Base-by-base conservation (phyloP, 2,329 filamentous ascomycete species). In the Alternaria angustiovoidea region DNA sequence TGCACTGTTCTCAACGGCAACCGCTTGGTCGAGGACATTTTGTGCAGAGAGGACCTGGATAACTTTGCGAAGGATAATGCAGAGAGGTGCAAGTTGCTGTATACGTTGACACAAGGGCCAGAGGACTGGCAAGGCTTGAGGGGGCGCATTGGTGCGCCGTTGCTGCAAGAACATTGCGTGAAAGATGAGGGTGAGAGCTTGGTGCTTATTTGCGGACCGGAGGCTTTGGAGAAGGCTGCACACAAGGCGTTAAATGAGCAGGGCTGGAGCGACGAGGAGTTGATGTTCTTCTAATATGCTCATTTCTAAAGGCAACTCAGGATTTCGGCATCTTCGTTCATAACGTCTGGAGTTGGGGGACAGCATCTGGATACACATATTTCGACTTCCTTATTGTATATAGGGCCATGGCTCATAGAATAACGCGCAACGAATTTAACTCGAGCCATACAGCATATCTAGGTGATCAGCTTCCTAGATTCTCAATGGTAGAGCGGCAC, bases 1-100 rank as follows among this genome's bases (percentile, higher is more conserved):
- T 96, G 92, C 71, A 79, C 90, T 1, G 84, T 97, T 0, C 81
- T 97, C 0, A 85, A 96, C 70, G 92, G 93, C 0, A 97, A 97
- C 70, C 82, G 92, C 12, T 73, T 83, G 7, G 86, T 92, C 54
- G 88, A 90, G 64, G 94, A 97, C 74, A 96, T 97, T n/a, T 82
- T 97, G 0, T 93, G 91, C 72, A 87, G 85, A 61, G 79, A 83
- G 1, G 91, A 96, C 58, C 82, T 97, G 3, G 92, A 96, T 71
- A 73, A 60, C 0, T 83, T 93, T 69, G 84, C 84, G 0, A 76
- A 68, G 2, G 80, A 79, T 0, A 87, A 89, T 54, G 75, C 78
- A 20, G 81, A 85, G 4, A 85, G 84, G 67, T 92, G 87, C 64
- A 85, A 83, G 57, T 74, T 96, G 12, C 68, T 92, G 6, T 87